Percentiles rank a stretch among this genome's conserved stretches.
Evolutionary conservation across 192 early-diverging fungal species (phyloP).

Genomic region (Coemansia sp.): DNA sequence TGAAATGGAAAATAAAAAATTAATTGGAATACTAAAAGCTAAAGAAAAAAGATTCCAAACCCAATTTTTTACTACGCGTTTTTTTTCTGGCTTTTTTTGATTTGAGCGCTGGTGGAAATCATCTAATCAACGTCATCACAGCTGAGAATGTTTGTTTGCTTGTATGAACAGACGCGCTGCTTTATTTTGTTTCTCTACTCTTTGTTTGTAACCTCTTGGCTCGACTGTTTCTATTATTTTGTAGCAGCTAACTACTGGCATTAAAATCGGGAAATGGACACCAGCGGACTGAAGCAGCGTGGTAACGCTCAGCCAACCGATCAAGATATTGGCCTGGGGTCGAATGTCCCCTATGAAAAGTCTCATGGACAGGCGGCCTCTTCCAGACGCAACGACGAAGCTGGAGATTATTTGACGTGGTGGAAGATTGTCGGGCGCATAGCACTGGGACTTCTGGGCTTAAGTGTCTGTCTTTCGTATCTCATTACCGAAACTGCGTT

Average conservation of each 20-base stretch:
- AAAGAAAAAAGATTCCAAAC: background rate
- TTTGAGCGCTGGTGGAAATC: background rate
- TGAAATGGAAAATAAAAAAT: no score
- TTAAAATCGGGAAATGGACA: background rate
- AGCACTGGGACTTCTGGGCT: slow-evolving; percentile 23
- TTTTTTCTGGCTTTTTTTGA: background rate
- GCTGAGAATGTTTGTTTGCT: background rate
- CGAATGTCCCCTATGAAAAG: background rate
- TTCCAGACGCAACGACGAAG: background rate
- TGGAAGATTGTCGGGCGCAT: slow-evolving; percentile 49
- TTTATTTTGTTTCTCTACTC: background rate
- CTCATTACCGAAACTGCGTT: slow-evolving; percentile 74
- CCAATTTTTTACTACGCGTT: background rate
- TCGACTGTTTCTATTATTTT: background rate
- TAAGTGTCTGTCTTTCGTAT: slow-evolving; percentile 58
- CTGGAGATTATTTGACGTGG: slow-evolving; percentile 19
- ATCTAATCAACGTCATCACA: background rate
- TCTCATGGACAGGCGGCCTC: background rate
- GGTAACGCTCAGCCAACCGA: background rate
- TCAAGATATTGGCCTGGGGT: background rate
- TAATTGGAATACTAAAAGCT: background rate
- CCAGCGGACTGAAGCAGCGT: background rate
- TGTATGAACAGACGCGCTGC: background rate
- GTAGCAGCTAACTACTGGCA: background rate
- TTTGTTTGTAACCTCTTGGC: background rate